Evolutionary conservation across 1,284 basidiomycete genomes (phyloP).

Genomic region (Heterobasidion parviporum): DNA sequence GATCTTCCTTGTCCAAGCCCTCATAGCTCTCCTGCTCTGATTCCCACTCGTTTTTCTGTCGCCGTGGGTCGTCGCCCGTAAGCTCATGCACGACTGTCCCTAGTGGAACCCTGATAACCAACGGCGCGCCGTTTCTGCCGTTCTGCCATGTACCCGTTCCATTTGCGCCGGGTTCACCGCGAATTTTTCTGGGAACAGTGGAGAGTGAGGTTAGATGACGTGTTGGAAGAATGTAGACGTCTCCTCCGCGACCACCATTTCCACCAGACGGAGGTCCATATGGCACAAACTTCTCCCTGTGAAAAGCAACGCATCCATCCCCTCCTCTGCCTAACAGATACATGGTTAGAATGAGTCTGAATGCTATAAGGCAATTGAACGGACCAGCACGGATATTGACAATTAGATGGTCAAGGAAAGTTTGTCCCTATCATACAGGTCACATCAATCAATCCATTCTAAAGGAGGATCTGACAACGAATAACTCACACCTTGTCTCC

Average conservation of each 20-base stretch:
- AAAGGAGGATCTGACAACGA: not conserved
- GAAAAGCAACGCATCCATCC: constrained; percentile 77
- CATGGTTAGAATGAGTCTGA: constrained; percentile 5
- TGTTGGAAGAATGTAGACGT: constrained; percentile 77
- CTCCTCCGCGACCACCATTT: constrained; percentile 82
- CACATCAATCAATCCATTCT: not conserved
- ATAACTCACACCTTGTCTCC: constrained; percentile 56
- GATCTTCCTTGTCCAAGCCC: constrained; percentile 38
- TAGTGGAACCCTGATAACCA: constrained; percentile 74
- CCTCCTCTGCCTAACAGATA: constrained; percentile 64
- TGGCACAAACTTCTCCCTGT: constrained; percentile 70
- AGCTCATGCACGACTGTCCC: constrained; percentile 85
- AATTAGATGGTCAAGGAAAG: constrained; percentile 75
- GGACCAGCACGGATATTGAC: constrained; percentile 71
- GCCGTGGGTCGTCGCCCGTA: constrained; percentile 50
- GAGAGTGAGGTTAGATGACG: constrained; percentile 72
- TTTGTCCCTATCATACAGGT: constrained; percentile 50
- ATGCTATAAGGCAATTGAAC: constrained; percentile 14
- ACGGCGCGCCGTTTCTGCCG: constrained; percentile 66
- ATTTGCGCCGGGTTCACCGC: constrained; percentile 57
- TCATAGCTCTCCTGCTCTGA: constrained; percentile 54
- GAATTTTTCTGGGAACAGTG: constrained; percentile 59
- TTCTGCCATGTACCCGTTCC: constrained; percentile 83
- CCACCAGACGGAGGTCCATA: constrained; percentile 86
- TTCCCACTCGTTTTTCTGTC: constrained; percentile 58